Evolutionary conservation across 371 early-diverging fungal genomes (phyloP).

Genomic region (Circinella umbellata): DNA sequence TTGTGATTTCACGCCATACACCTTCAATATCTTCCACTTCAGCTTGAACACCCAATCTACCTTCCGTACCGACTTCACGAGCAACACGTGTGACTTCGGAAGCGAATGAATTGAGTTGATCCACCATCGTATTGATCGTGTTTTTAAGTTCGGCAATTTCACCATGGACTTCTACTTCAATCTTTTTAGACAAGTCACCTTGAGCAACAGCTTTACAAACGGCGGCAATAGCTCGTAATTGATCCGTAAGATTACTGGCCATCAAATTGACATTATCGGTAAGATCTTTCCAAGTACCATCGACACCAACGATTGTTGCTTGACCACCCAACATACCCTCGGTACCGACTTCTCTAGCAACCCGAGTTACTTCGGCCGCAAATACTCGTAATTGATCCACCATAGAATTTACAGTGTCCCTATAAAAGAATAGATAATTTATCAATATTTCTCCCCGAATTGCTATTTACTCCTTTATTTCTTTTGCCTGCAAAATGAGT

Average conservation of each 20-base stretch:
- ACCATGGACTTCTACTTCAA: constrained; percentile 30
- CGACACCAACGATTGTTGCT: constrained; percentile 38
- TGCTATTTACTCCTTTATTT: no score
- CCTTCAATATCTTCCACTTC: constrained; percentile 46
- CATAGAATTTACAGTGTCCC: constrained; percentile 33
- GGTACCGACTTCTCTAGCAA: constrained; percentile 37
- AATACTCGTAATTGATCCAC: constrained; percentile 46
- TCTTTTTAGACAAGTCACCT: constrained; percentile 46
- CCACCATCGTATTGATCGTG: constrained; percentile 44
- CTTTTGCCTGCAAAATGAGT: no score
- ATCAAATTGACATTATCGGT: constrained; percentile 26
- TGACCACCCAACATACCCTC: constrained; percentile 37
- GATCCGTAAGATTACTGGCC: constrained; percentile 58
- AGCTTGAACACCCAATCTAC: constrained; percentile 38
- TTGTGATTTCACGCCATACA: constrained; percentile 48
- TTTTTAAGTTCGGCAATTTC: constrained; percentile 40
- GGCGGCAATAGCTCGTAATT: constrained; percentile 52
- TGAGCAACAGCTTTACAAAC: constrained; percentile 55
- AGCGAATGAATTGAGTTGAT: constrained; percentile 40
- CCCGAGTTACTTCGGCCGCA: constrained; percentile 44
- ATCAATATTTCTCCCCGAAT: no score
- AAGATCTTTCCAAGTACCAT: constrained; percentile 16
- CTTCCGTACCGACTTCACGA: constrained; percentile 51
- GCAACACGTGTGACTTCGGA: constrained; percentile 42
- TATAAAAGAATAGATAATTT: constrained; percentile 29